Conservation (phyloP, 1,284 basidiomycete species). For the Ceraceosorus guamensis region DNA sequence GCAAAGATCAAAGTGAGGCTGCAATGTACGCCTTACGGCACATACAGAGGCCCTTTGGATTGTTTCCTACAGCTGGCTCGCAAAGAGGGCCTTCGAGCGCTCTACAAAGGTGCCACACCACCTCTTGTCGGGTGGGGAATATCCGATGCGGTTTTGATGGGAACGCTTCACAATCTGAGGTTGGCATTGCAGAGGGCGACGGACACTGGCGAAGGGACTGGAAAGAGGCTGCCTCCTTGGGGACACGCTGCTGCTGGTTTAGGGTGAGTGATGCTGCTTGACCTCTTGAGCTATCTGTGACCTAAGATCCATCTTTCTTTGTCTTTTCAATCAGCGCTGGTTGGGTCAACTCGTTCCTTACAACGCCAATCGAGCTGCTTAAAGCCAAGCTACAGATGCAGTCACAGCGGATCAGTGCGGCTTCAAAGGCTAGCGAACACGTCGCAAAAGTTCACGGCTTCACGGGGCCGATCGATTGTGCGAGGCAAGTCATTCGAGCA, state of each 20-base stretch:
- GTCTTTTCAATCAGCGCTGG: constrained; percentile 60
- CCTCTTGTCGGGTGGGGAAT: constrained; percentile 70
- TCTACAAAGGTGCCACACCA: constrained; percentile 55
- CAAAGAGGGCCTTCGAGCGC: constrained; percentile 53
- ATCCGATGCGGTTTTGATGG: constrained; percentile 67
- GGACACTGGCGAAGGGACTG: constrained; percentile 14
- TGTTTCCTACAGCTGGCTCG: constrained; percentile 60
- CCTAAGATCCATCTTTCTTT: too few relatives aligned
- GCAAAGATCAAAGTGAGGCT: constrained; percentile 61
- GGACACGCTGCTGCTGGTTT: constrained; percentile 55
- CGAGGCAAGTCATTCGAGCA: constrained; percentile 37
- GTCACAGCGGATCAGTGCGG: constrained; percentile 55
- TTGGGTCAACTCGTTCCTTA: constrained; percentile 62
- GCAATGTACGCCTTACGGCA: constrained; percentile 65
- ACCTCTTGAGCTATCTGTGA: too few relatives aligned
- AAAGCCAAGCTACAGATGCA: constrained; percentile 71
- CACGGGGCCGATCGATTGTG: constrained; percentile 47
- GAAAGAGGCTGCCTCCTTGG: constrained; percentile 17
- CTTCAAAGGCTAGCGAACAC: constrained; percentile 43
- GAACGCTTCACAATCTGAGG: constrained; percentile 55
- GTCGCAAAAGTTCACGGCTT: constrained; percentile 19
- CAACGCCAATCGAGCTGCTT: constrained; percentile 57
- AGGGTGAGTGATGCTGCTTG: neutral
- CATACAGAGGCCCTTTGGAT: constrained; percentile 63
- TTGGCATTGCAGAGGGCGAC: constrained; percentile 7